phyloP scores from a whole-genome alignment of 257 asterid genomes.

The Leptodermis oblonga region DNA sequence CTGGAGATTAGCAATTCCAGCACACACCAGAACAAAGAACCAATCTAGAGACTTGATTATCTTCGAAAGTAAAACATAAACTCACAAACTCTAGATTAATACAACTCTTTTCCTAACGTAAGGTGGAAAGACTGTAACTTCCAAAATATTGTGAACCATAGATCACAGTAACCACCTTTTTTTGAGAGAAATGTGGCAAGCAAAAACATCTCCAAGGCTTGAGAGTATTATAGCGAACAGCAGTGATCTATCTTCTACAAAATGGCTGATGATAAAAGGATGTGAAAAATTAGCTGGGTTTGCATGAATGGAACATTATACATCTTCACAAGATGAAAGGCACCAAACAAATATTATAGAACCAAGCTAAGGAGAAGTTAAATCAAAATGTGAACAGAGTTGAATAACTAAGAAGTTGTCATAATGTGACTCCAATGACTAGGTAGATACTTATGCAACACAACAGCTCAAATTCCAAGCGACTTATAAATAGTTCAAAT shows the following conservation, averaged over 20 bases:
- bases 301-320: conserved; percentile 26
- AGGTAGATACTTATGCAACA: not conserved
- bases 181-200: conserved; percentile 50
- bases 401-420: conserved; percentile 6
- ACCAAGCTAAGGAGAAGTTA: conserved; percentile 7
- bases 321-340: conserved; percentile 27
- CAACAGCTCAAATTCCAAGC: not conserved
- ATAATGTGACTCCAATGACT: not conserved
- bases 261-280: conserved; percentile 48
- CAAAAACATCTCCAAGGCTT: conserved; percentile 58
- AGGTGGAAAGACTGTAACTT: conserved; percentile 8
- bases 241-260: conserved; percentile 58
- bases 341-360: conserved; percentile 17
- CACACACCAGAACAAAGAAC: not conserved
- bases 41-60: not conserved
- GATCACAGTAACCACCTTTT: conserved; percentile 52
- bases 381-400: conserved; percentile 4
- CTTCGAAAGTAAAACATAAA: not conserved
- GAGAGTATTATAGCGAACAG: conserved; percentile 60
- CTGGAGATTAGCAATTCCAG: not conserved
- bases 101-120: conserved; percentile 16
- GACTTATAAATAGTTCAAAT: not conserved
- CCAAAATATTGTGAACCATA: conserved; percentile 31
- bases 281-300: conserved; percentile 36
- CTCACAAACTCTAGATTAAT: not conserved